phyloP scores from a whole-genome alignment of 2,329 filamentous ascomycete species.

The Knufia fluminis region DNA sequence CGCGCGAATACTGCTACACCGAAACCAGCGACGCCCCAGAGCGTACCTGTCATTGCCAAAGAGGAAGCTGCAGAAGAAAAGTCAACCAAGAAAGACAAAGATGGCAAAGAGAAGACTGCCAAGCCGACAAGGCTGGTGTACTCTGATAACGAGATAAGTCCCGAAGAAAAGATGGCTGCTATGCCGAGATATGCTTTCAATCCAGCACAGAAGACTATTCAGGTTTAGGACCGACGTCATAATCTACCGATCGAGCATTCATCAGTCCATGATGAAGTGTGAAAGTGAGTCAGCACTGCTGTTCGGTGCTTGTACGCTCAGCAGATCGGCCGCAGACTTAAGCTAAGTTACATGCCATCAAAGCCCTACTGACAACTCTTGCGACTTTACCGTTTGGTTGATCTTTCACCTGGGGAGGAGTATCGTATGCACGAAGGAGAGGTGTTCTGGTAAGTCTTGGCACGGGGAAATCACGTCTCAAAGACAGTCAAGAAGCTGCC shows the following conservation, averaged over 20 bases:
- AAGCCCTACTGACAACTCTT: not conserved
- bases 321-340: not conserved
- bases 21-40: slow-evolving; percentile 13
- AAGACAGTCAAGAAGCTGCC: too few species aligned
- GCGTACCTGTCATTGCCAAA: slow-evolving; percentile 15
- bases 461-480: not conserved
- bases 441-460: not conserved
- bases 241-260: not conserved
- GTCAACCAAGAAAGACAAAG: slow-evolving; percentile 53
- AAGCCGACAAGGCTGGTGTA: slow-evolving; percentile 66
- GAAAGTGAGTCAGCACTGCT: not conserved
- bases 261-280: not conserved
- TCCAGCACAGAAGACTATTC: slow-evolving; percentile 33
- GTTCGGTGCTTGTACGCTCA: not conserved
- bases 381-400: not conserved
- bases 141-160: slow-evolving; percentile 67
- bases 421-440: not conserved
- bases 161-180: slow-evolving; percentile 80
- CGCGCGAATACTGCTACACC: slow-evolving; percentile 26
- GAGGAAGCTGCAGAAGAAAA: slow-evolving; percentile 48
- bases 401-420: not conserved
- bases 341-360: not conserved
- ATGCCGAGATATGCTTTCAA: slow-evolving; percentile 66
- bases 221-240: slow-evolving; percentile 12
- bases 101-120: slow-evolving; percentile 54